Evolutionary conservation across 345 rosid species (phyloP), one percentile per base, ranked within the genome.

Genomic region (Ceriops zippeliana): DNA sequence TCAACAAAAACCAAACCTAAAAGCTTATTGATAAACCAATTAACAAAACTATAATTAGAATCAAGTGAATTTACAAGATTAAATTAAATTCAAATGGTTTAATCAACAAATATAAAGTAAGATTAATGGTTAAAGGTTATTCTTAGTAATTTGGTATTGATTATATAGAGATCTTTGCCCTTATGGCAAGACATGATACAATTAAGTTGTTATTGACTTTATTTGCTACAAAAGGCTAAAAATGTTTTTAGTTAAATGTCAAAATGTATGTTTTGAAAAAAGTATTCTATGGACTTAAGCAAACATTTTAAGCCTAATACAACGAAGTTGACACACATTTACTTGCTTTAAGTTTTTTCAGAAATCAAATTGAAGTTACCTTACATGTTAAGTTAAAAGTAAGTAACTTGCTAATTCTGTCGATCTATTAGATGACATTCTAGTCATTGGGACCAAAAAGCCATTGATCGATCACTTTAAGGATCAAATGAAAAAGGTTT

Each of bases 1-100:
- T 52, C 2, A 2, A 17, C 1, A n/a, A 19, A 2, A 52, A 52
- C 1, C 22, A 52, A 5, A 52, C 22, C 0, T 52, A 7, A 2
- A 7, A 5, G 1, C 0, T 52, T 17, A 19, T 2, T 4, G 9
- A 19, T 4, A 1, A 5, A 10, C 22, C 22, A 6, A 52, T 0
- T 1, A n/a, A 7, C 5, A 52, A 19, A n/a, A 0, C 2, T 0
- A 22, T 7, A 1, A 52, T 52, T 16, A 0, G 2, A 0, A 5
- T n/a, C 1, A 52, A 52, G 1, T 52, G 54, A n/a, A 7, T 52
- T 1, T 19, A 52, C 8, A 52, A 52, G 2, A 7, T 19, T 7
- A 52, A 52, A 4, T 0, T 16, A 0, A 52, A 52, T 1, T 0
- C 21, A 0, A 10, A 52, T 52, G 54, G 22, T 5, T 52, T 21